A percentile compares a stretch with the other conserved stretches of the same genome.
phyloP scores from a whole-genome alignment of 2,329 filamentous ascomycete species.

The Neonectria punicea region DNA sequence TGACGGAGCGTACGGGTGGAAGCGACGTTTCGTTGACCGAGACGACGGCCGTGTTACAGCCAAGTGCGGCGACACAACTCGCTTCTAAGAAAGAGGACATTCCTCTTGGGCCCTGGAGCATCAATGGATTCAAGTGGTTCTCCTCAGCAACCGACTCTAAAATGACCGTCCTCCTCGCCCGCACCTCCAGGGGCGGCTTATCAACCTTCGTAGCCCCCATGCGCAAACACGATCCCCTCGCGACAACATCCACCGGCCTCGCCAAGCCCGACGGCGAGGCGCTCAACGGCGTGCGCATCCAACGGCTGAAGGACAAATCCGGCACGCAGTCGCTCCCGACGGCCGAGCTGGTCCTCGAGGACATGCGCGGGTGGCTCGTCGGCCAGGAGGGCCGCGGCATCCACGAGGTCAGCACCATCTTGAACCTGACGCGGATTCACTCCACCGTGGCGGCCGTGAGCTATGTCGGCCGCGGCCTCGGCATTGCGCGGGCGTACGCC shows the following conservation, averaged over 20 bases:
- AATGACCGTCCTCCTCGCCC: constrained; percentile 72
- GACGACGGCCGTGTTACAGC: constrained; percentile 61
- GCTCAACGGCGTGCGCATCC: constrained; percentile 75
- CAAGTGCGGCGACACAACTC: neutral
- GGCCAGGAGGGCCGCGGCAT: constrained; percentile 74
- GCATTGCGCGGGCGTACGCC: constrained; percentile 67
- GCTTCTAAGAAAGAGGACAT: constrained; percentile 35
- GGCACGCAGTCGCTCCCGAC: constrained; percentile 77
- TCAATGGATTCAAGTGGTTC: constrained; percentile 75
- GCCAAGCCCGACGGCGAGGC: constrained; percentile 48
- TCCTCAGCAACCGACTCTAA: constrained; percentile 46
- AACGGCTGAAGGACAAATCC: constrained; percentile 77
- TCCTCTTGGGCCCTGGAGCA: constrained; percentile 66
- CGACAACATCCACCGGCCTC: constrained; percentile 44
- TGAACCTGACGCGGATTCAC: constrained; percentile 74
- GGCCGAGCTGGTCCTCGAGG: constrained; percentile 73
- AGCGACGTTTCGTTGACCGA: constrained; percentile 77
- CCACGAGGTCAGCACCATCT: constrained; percentile 73
- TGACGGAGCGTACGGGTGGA: constrained; percentile 77
- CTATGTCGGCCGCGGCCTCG: constrained; percentile 65
- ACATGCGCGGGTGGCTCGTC: constrained; percentile 73
- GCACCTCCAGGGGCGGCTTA: constrained; percentile 52
- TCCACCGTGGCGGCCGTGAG: constrained; percentile 64
- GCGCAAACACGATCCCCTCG: constrained; percentile 53
- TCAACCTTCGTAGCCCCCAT: constrained; percentile 71